Percentiles rank a stretch among this genome's conserved stretches.
phyloP scores from a whole-genome alignment of 441 rosid species.

The Gossypium schwendimanii region DNA sequence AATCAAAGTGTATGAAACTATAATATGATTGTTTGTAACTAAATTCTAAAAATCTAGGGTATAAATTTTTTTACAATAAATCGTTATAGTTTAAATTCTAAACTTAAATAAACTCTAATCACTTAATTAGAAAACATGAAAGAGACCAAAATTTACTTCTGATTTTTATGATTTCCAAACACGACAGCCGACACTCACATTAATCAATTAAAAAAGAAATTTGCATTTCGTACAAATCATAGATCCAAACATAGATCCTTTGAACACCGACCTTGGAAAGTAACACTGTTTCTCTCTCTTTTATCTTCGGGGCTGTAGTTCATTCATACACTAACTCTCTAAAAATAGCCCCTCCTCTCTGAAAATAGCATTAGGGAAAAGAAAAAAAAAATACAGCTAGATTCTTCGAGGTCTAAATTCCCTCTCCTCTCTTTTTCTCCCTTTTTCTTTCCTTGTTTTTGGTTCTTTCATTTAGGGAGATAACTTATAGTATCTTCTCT shows the following conservation, averaged over 20 bases:
- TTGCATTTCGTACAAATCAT: not conserved
- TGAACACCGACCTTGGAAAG: not conserved
- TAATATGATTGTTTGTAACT: no score
- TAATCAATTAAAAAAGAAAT: no score
- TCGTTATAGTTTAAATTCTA: no score
- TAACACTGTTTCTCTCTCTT: not conserved
- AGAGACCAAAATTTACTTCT: no score
- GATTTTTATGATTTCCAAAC: not conserved
- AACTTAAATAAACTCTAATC: no score
- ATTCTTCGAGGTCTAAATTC: constrained; percentile 14
- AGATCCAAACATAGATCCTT: not conserved
- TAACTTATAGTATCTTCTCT: not conserved
- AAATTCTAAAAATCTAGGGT: no score
- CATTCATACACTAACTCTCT: not conserved
- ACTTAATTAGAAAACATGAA: no score
- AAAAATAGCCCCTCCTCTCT: not conserved
- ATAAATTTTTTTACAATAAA: no score
- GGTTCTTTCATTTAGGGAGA: not conserved
- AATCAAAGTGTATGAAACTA: no score
- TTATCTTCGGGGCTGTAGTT: not conserved
- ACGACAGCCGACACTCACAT: not conserved
- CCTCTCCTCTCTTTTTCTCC: not conserved
- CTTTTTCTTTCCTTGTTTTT: not conserved
- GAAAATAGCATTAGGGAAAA: not conserved
- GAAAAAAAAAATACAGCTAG: not conserved